Conservation (phyloP, 371 early-diverging fungal species). For the Syncephalastrum monosporum region DNA sequence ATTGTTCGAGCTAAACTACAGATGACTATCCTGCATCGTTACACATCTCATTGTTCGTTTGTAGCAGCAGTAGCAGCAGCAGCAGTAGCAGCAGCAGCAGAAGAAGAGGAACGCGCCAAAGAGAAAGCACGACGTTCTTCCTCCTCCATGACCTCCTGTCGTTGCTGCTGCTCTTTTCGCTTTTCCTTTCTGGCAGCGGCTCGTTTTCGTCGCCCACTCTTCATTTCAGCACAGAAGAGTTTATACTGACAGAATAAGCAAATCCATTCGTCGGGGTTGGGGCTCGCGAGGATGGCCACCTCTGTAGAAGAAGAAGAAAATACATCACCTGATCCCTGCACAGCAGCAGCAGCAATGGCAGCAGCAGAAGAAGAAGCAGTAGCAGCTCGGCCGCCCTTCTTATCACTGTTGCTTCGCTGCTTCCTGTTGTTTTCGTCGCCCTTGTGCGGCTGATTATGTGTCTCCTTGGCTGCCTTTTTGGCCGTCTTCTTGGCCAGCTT, state of each 20-base stretch:
- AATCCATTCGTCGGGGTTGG: conserved; percentile 16
- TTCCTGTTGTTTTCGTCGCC: neutral
- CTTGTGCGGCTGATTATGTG: neutral
- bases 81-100: no score
- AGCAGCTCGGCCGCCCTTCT: conserved; percentile 6
- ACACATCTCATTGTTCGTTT: no score
- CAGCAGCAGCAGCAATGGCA: neutral
- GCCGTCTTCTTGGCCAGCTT: neutral
- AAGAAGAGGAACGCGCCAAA: no score
- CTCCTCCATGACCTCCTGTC: no score
- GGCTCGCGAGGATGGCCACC: conserved; percentile 10
- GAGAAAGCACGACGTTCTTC: no score
- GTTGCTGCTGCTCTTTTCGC: no score
- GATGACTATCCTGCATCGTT: no score
- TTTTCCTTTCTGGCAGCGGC: no score
- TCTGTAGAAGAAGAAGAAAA: conserved; percentile 2
- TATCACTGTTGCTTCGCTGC: neutral
- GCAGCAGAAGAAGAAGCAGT: neutral
- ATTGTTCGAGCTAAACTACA: no score
- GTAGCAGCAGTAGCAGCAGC: no score
- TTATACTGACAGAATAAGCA: conserved; percentile 21
- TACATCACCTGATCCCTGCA: no score
- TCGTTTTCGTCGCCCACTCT: conserved; percentile 7
- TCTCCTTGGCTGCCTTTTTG: neutral
- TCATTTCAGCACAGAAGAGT: conserved; percentile 14